Evolutionary conservation across 2,329 filamentous ascomycete species (phyloP).

Genomic region (Arthrobotrys pseudoclavata): DNA sequence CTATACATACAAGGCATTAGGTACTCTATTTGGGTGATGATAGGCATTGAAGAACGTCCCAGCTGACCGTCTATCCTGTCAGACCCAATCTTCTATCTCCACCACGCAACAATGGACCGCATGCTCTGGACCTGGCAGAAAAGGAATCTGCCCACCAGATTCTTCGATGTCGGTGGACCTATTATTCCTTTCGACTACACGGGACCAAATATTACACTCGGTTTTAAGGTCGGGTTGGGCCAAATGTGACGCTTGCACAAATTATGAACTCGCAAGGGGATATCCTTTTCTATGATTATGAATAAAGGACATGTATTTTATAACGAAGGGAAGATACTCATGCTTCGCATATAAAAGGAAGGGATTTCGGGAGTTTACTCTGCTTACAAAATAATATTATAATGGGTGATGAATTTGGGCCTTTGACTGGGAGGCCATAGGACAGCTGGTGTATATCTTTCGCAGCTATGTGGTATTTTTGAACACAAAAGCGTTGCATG

Average conservation of each 20-base stretch:
- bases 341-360: background rate
- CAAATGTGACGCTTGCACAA: conserved; percentile 63
- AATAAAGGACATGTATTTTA: background rate
- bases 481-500: conserved; percentile 24
- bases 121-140: conserved; percentile 65
- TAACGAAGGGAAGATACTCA: background rate
- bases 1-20: background rate
- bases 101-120: conserved; percentile 66
- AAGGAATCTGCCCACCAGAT: conserved; percentile 64
- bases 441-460: no score
- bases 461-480: conserved; percentile 31
- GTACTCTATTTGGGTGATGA: background rate
- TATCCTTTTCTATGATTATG: conserved; percentile 62
- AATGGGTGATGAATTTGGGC: background rate
- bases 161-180: conserved; percentile 66
- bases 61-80: conserved; percentile 10
- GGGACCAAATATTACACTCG: conserved; percentile 64
- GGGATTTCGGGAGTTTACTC: background rate
- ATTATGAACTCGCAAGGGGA: conserved; percentile 64
- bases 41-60: background rate
- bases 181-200: conserved; percentile 62
- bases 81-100: conserved; percentile 66
- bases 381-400: background rate
- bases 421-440: background rate
- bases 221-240: conserved; percentile 65